These are phyloP conservation scores for Botrytis sinoallii DNA, from an alignment of 2,329 filamentous ascomycete species.

Conservation along the genomic window DNA sequence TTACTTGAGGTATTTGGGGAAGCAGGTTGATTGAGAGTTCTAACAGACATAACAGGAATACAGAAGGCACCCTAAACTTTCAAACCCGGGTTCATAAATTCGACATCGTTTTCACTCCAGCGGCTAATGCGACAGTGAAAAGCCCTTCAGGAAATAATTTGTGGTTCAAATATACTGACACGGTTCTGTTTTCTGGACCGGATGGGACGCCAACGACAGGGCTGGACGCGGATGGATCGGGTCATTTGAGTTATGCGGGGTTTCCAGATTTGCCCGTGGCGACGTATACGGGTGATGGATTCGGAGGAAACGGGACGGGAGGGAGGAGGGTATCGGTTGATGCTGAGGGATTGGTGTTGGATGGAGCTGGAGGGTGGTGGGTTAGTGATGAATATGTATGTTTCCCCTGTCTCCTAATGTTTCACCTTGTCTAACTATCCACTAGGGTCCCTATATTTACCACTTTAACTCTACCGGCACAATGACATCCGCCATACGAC, in stretches of 20 bases:
- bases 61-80: slow-evolving; percentile 66
- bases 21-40: neutral
- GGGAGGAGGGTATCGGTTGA: slow-evolving; percentile 61
- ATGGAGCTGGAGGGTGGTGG: slow-evolving; percentile 61
- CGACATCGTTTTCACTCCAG: slow-evolving; percentile 54
- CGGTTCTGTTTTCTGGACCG: slow-evolving; percentile 62
- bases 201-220: slow-evolving; percentile 61
- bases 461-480: slow-evolving; percentile 56
- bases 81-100: slow-evolving; percentile 68
- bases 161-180: slow-evolving; percentile 59
- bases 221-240: slow-evolving; percentile 57
- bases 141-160: slow-evolving; percentile 59
- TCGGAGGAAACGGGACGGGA: slow-evolving; percentile 58
- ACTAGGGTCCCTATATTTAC: slow-evolving; percentile 62
- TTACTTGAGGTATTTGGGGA: neutral
- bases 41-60: slow-evolving; percentile 51
- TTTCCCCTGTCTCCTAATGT: neutral
- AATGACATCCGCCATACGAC: slow-evolving; percentile 62
- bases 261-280: slow-evolving; percentile 62
- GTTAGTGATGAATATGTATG: slow-evolving; percentile 56
- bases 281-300: slow-evolving; percentile 65
- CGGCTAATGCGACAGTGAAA: slow-evolving; percentile 48
- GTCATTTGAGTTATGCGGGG: slow-evolving; percentile 51
- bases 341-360: slow-evolving; percentile 63
- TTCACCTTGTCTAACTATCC: neutral